A percentile compares a stretch with the other conserved stretches of the same genome.
These are phyloP conservation scores for Diaporthe vaccinii DNA, from an alignment of 2,329 filamentous ascomycete species.

Conservation along the genomic window DNA sequence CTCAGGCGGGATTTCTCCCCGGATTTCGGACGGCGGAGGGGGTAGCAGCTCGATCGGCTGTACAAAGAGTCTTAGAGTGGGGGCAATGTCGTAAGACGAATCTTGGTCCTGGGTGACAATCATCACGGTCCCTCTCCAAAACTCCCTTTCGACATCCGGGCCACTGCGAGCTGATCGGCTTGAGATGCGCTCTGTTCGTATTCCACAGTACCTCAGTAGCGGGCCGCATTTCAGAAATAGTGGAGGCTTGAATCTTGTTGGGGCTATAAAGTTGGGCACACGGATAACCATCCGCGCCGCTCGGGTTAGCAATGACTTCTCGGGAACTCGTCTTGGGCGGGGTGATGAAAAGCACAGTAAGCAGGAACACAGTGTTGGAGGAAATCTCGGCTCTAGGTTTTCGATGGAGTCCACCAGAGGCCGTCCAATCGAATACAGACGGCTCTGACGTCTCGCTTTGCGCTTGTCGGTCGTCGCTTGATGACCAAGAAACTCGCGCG, in stretches of 20 bases:
- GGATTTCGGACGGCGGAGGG: conserved; percentile 79
- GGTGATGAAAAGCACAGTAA: conserved; percentile 5
- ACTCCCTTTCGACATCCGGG: conserved; percentile 71
- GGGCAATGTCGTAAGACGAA: conserved; percentile 85
- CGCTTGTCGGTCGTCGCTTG: conserved; percentile 37
- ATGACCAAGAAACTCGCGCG: conserved; percentile 26
- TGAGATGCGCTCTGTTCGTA: conserved; percentile 72
- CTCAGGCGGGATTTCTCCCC: conserved; percentile 78
- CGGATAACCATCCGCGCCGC: conserved; percentile 68
- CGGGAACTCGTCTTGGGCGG: conserved; percentile 11
- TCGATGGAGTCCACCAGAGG: conserved; percentile 3
- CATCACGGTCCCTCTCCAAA: conserved; percentile 95
- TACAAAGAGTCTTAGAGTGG: conserved; percentile 85
- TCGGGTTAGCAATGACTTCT: conserved; percentile 67
- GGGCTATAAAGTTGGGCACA: conserved; percentile 53
- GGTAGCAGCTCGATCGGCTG: conserved; percentile 88
- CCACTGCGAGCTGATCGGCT: conserved; percentile 54
- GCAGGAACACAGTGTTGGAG: conserved; percentile 19
- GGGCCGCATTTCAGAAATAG: conserved; percentile 93
- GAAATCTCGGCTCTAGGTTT: neutral
- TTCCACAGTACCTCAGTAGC: conserved; percentile 88
- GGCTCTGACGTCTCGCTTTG: conserved; percentile 39
- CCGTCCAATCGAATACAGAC: conserved; percentile 37
- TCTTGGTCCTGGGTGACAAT: conserved; percentile 90
- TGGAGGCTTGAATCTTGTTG: conserved; percentile 84